Base-by-base conservation (phyloP, 352 stramenopile species). In the Globisporangium paroecandrum region DNA sequence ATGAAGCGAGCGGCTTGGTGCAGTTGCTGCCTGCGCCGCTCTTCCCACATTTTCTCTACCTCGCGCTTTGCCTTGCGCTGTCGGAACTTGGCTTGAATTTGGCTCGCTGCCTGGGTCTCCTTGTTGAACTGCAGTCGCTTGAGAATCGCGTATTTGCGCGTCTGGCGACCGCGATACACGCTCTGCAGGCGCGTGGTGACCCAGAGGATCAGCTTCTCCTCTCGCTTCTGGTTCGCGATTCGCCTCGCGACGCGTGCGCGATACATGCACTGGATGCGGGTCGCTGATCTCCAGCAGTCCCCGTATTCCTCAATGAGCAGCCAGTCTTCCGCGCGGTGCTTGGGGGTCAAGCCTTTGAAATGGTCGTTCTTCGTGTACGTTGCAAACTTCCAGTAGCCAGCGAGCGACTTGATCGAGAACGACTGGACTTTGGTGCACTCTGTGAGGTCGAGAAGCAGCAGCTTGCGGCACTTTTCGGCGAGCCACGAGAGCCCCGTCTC, bases 281-380 rank as follows among this genome's bases (percentile, higher is more conserved):
- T 79, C 7, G 85, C 86, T 5, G 85, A 79, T n/a, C 72, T 76
- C 77, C 82, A 93, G 62, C 78, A 85, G 62, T 84, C 79, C 10
- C 87, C 84, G 60, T 98, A 97, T 10, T 94, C 77, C 55, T 97
- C 88, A 22, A 98, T 86, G 32, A 89, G 75, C 10, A 94, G 64
- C 64, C 91, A 89, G 64, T 98, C 89, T 15, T 87, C 69, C 18
- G 82, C 89, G 9, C 93, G 84, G 29, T 86, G 73, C 27, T 87
- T 77, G 10, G 93, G 89, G 60, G 76, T 74, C 53, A 98, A 80
- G 0, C 92, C 93, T 58, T 89, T 84, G 58, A 93, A 97, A 9
- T 79, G 85, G 3, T 82, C 69, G 20, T 66, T 80, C 24, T 63
- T 65, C 8, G 57, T 67, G 55, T 79, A 85, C 3, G 74, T 24